Conservation (phyloP, 805 yeast species). For the Yamadazyma tumulicola region DNA sequence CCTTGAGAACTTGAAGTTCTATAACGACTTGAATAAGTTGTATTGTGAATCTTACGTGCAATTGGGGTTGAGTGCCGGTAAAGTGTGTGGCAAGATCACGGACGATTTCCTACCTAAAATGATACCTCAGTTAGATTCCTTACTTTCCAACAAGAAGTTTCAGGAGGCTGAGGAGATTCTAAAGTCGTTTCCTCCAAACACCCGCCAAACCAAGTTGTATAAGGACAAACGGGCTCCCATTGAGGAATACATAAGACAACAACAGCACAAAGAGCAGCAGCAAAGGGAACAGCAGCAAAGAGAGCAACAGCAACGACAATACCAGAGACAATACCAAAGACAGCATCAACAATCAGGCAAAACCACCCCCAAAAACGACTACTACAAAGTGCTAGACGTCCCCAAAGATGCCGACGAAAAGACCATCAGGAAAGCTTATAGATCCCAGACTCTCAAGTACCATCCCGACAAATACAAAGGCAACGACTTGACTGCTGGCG, state of each 20-base stretch:
- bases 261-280: constrained; percentile 31
- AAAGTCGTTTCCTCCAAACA: constrained; percentile 28
- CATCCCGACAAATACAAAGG: constrained; percentile 90
- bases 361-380: constrained; percentile 51
- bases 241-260: constrained; percentile 22
- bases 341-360: constrained; percentile 24
- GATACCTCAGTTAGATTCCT: constrained; percentile 31
- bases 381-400: constrained; percentile 75
- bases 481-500: constrained; percentile 60
- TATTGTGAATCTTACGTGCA: constrained; percentile 40
- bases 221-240: constrained; percentile 30
- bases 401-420: constrained; percentile 61
- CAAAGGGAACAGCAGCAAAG: constrained; percentile 35
- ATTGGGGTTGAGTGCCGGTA: constrained; percentile 14
- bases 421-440: constrained; percentile 76
- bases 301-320: constrained; percentile 41
- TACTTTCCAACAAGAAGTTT: constrained; percentile 30
- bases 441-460: constrained; percentile 70
- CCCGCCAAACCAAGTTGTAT: constrained; percentile 39
- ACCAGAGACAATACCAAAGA: constrained; percentile 42
- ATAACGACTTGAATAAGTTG: constrained; percentile 31
- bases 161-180: constrained; percentile 38
- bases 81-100: constrained; percentile 21
- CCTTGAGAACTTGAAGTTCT: constrained; percentile 16
- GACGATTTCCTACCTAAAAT: constrained; percentile 39